Conservation (phyloP, 2,329 filamentous ascomycete genomes). For the Colletotrichum orbiculare region DNA sequence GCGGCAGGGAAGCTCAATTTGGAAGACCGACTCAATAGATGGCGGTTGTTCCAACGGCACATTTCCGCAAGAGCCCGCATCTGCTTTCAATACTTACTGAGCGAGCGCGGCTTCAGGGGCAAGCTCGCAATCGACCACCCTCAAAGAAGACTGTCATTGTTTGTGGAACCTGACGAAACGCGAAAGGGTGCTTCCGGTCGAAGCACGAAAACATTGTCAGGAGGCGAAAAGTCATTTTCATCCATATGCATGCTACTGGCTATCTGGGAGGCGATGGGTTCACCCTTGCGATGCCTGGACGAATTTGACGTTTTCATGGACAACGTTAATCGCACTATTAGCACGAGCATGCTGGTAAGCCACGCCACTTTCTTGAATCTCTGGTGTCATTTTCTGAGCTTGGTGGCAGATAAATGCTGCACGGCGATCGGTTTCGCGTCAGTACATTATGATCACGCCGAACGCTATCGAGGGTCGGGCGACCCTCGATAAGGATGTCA, state of each 20-base stretch:
- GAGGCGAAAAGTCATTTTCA: constrained; percentile 97
- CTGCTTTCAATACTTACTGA: constrained; percentile 89
- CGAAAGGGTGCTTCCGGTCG: constrained; percentile 76
- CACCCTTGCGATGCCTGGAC: constrained; percentile 91
- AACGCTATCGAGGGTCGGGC: constrained; percentile 78
- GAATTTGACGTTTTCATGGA: constrained; percentile 99
- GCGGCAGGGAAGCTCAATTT: constrained; percentile 69
- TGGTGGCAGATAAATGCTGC: constrained; percentile 78
- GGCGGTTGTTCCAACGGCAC: constrained; percentile 82
- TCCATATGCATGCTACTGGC: constrained; percentile 93
- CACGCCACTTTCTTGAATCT: neutral
- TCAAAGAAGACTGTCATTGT: constrained; percentile 78
- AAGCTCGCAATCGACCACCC: constrained; percentile 82
- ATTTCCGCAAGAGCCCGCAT: constrained; percentile 89
- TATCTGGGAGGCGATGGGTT: constrained; percentile 98
- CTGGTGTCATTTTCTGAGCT: neutral
- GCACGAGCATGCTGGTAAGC: constrained; percentile 91
- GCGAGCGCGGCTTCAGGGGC: constrained; percentile 89
- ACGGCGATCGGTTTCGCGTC: constrained; percentile 85
- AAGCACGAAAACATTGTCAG: constrained; percentile 91
- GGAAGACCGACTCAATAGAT: constrained; percentile 76
- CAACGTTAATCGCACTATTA: constrained; percentile 91
- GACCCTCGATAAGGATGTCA: constrained; percentile 75
- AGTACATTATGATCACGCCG: constrained; percentile 97
- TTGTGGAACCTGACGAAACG: constrained; percentile 78